Conservation (phyloP, 345 rosid genomes). For the Salix udensis region DNA sequence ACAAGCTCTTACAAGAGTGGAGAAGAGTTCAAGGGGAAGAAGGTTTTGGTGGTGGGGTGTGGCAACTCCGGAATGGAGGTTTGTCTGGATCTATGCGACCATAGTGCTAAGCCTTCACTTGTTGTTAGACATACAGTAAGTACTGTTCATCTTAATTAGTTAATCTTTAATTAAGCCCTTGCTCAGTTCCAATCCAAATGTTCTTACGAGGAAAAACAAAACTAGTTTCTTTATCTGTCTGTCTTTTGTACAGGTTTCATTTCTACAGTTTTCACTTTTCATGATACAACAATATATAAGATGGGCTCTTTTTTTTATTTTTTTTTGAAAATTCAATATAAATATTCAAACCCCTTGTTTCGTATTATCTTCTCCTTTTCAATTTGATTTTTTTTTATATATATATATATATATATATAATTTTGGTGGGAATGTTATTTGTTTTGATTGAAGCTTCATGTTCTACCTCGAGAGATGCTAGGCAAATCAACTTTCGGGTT, state of each 20-base stretch:
- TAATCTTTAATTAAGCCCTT: neutral
- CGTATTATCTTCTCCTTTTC: neutral
- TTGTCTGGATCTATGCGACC: constrained; percentile 48
- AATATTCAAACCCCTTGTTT: constrained; percentile 2
- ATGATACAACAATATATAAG: neutral
- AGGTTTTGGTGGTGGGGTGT: constrained; percentile 50
- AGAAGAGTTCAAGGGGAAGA: constrained; percentile 31
- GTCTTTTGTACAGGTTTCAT: too few species aligned
- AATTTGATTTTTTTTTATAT: too few species aligned
- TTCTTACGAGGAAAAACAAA: neutral
- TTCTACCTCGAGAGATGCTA: constrained; percentile 88
- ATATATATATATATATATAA: too few species aligned
- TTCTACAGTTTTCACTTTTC: neutral
- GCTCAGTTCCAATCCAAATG: neutral
- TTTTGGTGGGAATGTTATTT: neutral
- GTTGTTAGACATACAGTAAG: constrained; percentile 46
- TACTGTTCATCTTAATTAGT: neutral
- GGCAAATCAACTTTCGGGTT: constrained; percentile 78
- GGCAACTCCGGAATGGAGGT: constrained; percentile 66
- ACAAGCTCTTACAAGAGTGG: constrained; percentile 43
- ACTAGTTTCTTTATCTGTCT: too few species aligned
- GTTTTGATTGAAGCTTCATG: constrained; percentile 60
- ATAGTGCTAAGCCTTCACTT: constrained; percentile 43
- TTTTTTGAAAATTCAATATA: neutral
- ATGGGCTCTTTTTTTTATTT: neutral